A percentile compares a stretch with the other conserved stretches of the same genome.
Conservation (phyloP, 2,329 filamentous ascomycete species). For the Verticillium longisporum region DNA sequence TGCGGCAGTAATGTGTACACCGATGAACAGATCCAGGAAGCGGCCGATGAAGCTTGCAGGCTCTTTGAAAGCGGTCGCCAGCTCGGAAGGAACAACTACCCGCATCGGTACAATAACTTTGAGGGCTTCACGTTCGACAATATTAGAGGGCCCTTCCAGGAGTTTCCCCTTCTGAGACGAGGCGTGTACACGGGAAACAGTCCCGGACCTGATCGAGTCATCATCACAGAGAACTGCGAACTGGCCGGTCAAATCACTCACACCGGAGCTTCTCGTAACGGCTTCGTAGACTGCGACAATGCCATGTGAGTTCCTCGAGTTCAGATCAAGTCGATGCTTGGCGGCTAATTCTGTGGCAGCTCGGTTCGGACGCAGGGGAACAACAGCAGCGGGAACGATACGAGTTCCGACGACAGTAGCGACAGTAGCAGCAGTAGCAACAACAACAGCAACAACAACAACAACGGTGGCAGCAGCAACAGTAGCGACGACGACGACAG, state of each 20-base stretch:
- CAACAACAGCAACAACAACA: background rate
- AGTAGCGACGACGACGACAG: background rate
- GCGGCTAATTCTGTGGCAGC: background rate
- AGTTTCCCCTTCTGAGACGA: constrained; percentile 50
- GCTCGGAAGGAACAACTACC: constrained; percentile 36
- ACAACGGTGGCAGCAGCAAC: background rate
- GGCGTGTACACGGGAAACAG: constrained; percentile 49
- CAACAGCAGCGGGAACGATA: background rate
- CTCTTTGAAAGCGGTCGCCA: constrained; percentile 34
- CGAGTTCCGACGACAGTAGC: background rate
- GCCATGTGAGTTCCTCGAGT: background rate
- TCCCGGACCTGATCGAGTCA: constrained; percentile 61
- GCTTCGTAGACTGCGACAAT: constrained; percentile 54
- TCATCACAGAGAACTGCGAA: constrained; percentile 52
- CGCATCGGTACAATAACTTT: constrained; percentile 54
- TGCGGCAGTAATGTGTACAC: constrained; percentile 50
- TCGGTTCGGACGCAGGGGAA: background rate
- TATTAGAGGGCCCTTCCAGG: constrained; percentile 51
- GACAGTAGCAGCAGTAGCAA: background rate
- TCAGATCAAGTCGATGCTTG: background rate
- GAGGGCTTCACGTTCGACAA: constrained; percentile 54
- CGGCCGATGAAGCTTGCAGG: constrained; percentile 42
- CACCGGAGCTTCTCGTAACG: constrained; percentile 57
- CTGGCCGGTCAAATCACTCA: constrained; percentile 63
- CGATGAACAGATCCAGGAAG: constrained; percentile 37